A percentile compares a stretch with the other conserved stretches of the same genome.
phyloP scores from a whole-genome alignment of 768 basidiomycete species.

The Mycena sanguinolenta region DNA sequence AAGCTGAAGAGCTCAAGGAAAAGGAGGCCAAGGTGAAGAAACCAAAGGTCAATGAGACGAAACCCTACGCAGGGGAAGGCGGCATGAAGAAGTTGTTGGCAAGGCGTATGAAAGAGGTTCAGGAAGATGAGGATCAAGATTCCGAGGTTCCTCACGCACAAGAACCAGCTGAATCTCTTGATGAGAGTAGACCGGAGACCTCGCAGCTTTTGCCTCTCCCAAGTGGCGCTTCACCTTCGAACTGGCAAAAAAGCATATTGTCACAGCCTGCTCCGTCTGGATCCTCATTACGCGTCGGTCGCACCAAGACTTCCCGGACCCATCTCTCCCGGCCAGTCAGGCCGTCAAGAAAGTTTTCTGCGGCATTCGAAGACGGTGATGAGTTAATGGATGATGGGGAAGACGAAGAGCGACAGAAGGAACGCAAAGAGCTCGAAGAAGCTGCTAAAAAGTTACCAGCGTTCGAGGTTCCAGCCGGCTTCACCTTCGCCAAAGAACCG shows the following conservation, averaged over 20 bases:
- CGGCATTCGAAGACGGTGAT: slow-evolving; percentile 68
- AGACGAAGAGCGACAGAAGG: slow-evolving; percentile 56
- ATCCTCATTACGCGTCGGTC: slow-evolving; percentile 78
- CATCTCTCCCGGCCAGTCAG: slow-evolving; percentile 71
- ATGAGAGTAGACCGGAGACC: slow-evolving; percentile 28
- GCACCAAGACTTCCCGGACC: slow-evolving; percentile 66
- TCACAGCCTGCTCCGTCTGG: slow-evolving; percentile 49
- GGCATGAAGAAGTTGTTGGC: slow-evolving; percentile 84
- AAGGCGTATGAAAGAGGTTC: slow-evolving; percentile 37
- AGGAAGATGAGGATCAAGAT: slow-evolving; percentile 41
- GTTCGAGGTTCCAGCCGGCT: slow-evolving; percentile 73
- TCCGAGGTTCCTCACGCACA: slow-evolving; percentile 10
- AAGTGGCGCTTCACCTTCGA: slow-evolving; percentile 41
- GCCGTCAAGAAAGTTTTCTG: slow-evolving; percentile 72
- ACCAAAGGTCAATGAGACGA: slow-evolving; percentile 65
- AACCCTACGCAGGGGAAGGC: slow-evolving; percentile 84
- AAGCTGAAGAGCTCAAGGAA: slow-evolving; percentile 44
- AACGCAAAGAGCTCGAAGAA: slow-evolving; percentile 64
- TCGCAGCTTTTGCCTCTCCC: slow-evolving; percentile 28
- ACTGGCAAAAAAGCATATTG: slow-evolving; percentile 48
- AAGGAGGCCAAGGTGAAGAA: slow-evolving; percentile 52
- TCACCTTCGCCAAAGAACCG: slow-evolving; percentile 77
- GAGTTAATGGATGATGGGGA: slow-evolving; percentile 62
- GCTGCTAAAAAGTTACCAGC: slow-evolving; percentile 67
- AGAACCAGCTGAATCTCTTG: background rate